Evolutionary conservation across 169 alveolate genomes (phyloP).

Genomic region (Cryptosporidium sp.): DNA sequence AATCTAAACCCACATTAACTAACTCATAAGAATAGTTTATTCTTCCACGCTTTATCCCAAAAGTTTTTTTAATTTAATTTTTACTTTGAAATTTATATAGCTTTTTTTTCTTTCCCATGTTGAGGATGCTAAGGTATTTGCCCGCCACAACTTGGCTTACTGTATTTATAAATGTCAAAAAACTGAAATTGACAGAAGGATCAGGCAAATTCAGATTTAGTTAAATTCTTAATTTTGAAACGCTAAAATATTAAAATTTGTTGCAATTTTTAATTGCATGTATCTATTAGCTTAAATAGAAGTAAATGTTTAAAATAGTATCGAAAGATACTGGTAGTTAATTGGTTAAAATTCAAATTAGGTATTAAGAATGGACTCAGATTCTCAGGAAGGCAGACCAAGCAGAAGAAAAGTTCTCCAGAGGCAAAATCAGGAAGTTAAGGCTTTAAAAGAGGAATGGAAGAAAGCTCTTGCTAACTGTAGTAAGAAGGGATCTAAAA

Average conservation of each 20-base stretch:
- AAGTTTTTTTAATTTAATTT: no score
- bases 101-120: background rate
- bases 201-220: background rate
- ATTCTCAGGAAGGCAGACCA: slow-evolving; percentile 3
- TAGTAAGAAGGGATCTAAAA: slow-evolving; percentile 59
- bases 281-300: background rate
- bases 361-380: slow-evolving; percentile 25
- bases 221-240: background rate
- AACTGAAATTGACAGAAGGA: background rate
- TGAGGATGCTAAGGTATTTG: background rate
- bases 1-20: background rate
- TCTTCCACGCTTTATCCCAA: background rate
- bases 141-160: slow-evolving; percentile 16
- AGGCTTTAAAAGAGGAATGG: slow-evolving; percentile 54
- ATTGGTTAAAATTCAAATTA: background rate
- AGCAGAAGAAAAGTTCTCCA: slow-evolving; percentile 41
- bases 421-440: slow-evolving; percentile 39
- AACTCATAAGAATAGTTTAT: background rate
- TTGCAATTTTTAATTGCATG: no score
- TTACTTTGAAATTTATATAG: background rate
- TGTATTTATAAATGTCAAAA: slow-evolving; percentile 1
- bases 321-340: background rate
- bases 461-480: slow-evolving; percentile 26
- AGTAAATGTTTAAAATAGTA: background rate
- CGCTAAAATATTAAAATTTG: background rate